Evolutionary conservation across 352 stramenopile species (phyloP).

Genomic region (Aphanomyces invadans): DNA sequence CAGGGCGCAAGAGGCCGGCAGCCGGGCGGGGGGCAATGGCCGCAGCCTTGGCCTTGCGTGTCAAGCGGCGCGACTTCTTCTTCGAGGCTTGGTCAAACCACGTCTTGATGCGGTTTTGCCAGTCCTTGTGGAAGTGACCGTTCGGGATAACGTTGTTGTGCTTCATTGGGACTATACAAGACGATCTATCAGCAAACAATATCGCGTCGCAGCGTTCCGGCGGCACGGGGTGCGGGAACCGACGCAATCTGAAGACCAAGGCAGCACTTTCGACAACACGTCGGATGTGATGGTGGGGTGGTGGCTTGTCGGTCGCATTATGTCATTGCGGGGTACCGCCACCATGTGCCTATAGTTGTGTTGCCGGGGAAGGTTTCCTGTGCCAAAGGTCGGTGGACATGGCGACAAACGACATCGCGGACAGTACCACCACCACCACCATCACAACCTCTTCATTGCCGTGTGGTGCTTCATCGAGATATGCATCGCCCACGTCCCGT

Average conservation of each 20-base stretch:
- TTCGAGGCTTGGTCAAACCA: constrained; percentile 97
- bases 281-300: no score
- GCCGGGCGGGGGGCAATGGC: constrained; percentile 95
- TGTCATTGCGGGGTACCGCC: no score
- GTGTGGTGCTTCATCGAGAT: not conserved
- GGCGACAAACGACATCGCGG: no score
- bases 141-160: constrained; percentile 99
- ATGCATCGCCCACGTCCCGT: not conserved
- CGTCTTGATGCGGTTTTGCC: constrained; percentile 94
- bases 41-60: constrained; percentile 96
- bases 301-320: no score
- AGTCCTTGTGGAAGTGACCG: constrained; percentile 99
- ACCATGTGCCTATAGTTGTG: no score
- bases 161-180: constrained; percentile 81
- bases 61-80: constrained; percentile 93
- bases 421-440: not conserved
- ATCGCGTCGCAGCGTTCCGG: no score
- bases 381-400: not conserved
- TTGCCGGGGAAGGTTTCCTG: no score
- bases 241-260: no score
- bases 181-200: not conserved
- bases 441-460: not conserved
- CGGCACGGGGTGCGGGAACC: no score
- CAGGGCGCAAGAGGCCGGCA: constrained; percentile 92
- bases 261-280: no score